Evolutionary conservation across 2,329 filamentous ascomycete species (phyloP).

Genomic region (Epichloe hybrida): DNA sequence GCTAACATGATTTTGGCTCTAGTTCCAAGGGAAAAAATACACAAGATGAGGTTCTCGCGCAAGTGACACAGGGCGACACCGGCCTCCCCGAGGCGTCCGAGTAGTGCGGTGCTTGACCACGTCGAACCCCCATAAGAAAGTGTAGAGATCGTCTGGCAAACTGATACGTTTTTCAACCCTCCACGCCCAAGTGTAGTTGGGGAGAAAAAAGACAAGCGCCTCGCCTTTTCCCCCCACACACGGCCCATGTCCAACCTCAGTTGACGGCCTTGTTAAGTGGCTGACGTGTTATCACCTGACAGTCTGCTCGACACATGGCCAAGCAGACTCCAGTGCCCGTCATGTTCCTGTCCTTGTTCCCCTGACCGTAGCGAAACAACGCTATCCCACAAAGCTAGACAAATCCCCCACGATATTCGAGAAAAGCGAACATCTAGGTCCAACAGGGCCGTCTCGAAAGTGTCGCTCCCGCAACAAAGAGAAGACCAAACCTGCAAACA

Average conservation of each 20-base stretch:
- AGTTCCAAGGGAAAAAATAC: background rate
- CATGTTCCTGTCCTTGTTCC: background rate
- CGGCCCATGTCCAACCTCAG: background rate
- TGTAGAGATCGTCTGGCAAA: background rate
- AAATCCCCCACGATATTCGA: background rate
- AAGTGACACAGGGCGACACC: background rate
- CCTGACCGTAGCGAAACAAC: background rate
- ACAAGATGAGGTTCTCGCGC: background rate
- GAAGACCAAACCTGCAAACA: background rate
- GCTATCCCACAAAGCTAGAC: background rate
- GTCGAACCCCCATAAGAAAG: no score
- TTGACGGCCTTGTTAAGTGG: background rate
- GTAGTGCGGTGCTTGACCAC: background rate
- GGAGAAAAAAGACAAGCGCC: background rate
- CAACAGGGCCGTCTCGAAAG: background rate
- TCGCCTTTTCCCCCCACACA: background rate
- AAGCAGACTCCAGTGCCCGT: conserved; percentile 1
- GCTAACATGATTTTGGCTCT: background rate
- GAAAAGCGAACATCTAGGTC: conserved; percentile 4
- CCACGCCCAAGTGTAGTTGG: background rate
- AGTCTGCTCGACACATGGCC: background rate
- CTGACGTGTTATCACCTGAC: background rate
- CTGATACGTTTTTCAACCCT: background rate
- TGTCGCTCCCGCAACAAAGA: background rate
- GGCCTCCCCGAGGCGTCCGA: background rate